These are phyloP conservation scores for Xylariaceae sp. DNA, from an alignment of 2,329 filamentous ascomycete genomes.

Conservation along the genomic window DNA sequence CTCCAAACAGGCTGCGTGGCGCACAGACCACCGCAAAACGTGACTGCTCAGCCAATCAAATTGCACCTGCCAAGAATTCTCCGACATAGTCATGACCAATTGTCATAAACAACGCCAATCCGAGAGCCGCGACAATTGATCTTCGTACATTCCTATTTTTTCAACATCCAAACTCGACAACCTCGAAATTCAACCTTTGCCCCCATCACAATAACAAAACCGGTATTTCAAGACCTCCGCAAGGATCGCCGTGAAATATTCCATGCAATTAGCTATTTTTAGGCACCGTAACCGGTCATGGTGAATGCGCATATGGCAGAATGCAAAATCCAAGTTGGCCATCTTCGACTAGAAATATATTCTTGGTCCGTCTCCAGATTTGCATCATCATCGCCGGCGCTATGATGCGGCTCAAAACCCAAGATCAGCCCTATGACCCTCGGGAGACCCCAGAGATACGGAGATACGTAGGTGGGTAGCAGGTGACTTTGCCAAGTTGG, in stretches of 20 bases:
- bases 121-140: conserved; percentile 25
- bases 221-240: conserved; percentile 3
- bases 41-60: conserved; percentile 32
- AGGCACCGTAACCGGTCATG: conserved; percentile 1
- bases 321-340: conserved; percentile 23
- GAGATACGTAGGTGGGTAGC: conserved; percentile 27
- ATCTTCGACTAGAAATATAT: conserved; percentile 34
- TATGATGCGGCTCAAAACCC: conserved; percentile 42
- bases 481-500: neutral
- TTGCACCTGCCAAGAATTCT: conserved; percentile 13
- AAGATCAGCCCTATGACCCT: conserved; percentile 40
- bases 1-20: conserved; percentile 19
- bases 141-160: conserved; percentile 28
- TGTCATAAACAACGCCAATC: conserved; percentile 34
- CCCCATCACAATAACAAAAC: conserved; percentile 6
- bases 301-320: conserved; percentile 6
- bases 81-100: conserved; percentile 31
- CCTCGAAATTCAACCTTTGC: conserved; percentile 9
- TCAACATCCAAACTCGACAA: conserved; percentile 32
- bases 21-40: conserved; percentile 34
- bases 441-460: conserved; percentile 25
- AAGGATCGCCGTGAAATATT: conserved; percentile 26
- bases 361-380: conserved; percentile 33
- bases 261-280: conserved; percentile 31
- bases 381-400: conserved; percentile 40